Evolutionary conservation across 352 stramenopile species (phyloP), one percentile per base, ranked within the genome.

Genomic region (Globisporangium carolinianum): DNA sequence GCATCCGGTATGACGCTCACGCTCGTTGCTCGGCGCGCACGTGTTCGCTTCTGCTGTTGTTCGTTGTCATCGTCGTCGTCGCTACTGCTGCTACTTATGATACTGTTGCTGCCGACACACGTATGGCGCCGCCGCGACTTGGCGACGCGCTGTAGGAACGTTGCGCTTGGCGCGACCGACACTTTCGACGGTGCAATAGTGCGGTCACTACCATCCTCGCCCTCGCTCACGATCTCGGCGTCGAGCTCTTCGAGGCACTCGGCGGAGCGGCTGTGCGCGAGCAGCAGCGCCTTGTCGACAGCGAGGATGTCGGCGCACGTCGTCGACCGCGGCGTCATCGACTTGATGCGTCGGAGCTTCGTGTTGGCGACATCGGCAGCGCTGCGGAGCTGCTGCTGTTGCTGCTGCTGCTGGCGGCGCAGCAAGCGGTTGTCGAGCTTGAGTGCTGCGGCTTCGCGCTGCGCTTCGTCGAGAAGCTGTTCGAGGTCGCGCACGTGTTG

Each of bases 381-480:
- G 7, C 35, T 52, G 18, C 24, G 24, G 32, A 17, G 32, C 4
- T 11, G 39, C 53, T 15, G 35, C n/a, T 24, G 64, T 46, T 17
- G 18, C 39, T 43, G 39, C 39, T 32, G 24, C 24, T 52, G 6
- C n/a, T 47, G 15, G 39, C 66, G 66, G 17, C 68, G 71, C 6
- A 80, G 60, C 12, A 68, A 36, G 2, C 63, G 62, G 56, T 80
- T 80, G 46, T 83, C 63, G 38, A 68, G n/a, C 39, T 73, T 72
- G 36, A 80, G 51, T 5, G 60, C 62, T 58, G 56, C 55, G 36
- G 73, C 53, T 54, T 71, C 53, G 2, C 54, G 63, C 36, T 66
- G 66, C 43, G 72, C 72, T 6, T 81, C 74, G 4, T 78, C 55
- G 24, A 84, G 60, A 32, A 84, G 55, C 24, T 67, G 53, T 32